phyloP scores from a whole-genome alignment of 129 eudicot genomes.

The Flaveria bidentis region DNA sequence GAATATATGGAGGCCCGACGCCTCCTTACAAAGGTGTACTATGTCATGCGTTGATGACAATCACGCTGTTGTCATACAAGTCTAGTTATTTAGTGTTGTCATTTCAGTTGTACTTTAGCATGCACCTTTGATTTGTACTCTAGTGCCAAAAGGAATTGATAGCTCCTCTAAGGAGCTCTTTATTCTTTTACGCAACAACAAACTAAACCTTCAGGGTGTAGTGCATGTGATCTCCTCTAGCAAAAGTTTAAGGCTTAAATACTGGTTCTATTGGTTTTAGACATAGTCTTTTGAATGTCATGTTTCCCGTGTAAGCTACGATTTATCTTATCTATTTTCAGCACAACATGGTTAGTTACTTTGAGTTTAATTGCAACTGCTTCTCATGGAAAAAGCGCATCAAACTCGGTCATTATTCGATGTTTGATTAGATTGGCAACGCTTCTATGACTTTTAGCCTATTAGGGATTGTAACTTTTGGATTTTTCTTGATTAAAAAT shows the following conservation, averaged over 20 bases:
- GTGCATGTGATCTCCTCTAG: no score
- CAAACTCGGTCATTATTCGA: not conserved
- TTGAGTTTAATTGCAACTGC: no score
- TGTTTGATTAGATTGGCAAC: not conserved
- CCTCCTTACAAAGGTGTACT: conserved; percentile 19
- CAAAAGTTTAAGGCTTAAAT: no score
- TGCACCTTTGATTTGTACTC: not conserved
- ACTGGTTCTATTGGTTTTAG: no score
- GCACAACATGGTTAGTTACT: no score
- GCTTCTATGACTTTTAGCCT: not conserved
- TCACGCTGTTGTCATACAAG: not conserved
- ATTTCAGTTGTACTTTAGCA: not conserved
- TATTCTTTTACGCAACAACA: no score
- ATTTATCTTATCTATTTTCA: no score
- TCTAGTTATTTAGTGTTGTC: not conserved
- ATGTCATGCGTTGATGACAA: not conserved
- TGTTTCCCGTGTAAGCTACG: no score
- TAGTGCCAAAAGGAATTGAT: not conserved
- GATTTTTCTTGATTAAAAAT: not conserved
- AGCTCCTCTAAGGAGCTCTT: no score
- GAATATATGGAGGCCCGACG: conserved; percentile 32
- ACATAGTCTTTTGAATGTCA: no score
- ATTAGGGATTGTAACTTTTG: not conserved
- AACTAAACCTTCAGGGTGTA: no score
- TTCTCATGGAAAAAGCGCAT: not conserved